Evolutionary conservation across 306 rosid genomes (phyloP), one percentile per base, ranked within the genome.

Genomic region (Citrullus colocynthis): DNA sequence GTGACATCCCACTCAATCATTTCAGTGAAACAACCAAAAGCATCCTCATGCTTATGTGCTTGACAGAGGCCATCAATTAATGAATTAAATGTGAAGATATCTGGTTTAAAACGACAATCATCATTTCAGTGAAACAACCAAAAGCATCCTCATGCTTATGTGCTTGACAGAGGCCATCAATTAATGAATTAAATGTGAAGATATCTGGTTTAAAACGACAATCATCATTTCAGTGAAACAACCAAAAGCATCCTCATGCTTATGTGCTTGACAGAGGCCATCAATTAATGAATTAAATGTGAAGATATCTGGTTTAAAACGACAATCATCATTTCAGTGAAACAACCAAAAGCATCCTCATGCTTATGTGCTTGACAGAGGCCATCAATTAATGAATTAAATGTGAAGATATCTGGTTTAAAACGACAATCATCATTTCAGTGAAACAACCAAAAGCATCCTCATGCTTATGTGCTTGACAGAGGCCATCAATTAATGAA

Each of bases 171-270:
- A 91, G 91, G 30, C 97, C 94, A 66, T 89, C 90, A 83, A 94
- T 89, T 81, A 94, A 78, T 73, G 91, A 87, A 83, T 91, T 78
- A 81, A 91, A 94, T 65, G 96, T 91, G 87, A 91, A 88, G 48
- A 88, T 76, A 86, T 94, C 95, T 15, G 96, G 97, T 75, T 82
- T 84, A 78, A 88, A 79, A 63, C 90, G 90, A 65, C 51, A 78
- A 78, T 87, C n/a, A 83, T 71, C 96, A 94, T 94, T 88, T 94
- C 98, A 15, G 67, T 62, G 78, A 94, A 90, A 84, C 96, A 94
- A 75, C 84, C 82, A 78, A 91, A 88, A 85, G 97, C 96, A 76
- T 85, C 88, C 28, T 85, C 87, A 5, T 79, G 81, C 86, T 45
- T 85, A 54, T 84, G 82, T 28, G 62, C 85, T 48, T 88, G 88